Conservation (phyloP, 1,284 basidiomycete genomes). For the Cryptococcus sp. region DNA sequence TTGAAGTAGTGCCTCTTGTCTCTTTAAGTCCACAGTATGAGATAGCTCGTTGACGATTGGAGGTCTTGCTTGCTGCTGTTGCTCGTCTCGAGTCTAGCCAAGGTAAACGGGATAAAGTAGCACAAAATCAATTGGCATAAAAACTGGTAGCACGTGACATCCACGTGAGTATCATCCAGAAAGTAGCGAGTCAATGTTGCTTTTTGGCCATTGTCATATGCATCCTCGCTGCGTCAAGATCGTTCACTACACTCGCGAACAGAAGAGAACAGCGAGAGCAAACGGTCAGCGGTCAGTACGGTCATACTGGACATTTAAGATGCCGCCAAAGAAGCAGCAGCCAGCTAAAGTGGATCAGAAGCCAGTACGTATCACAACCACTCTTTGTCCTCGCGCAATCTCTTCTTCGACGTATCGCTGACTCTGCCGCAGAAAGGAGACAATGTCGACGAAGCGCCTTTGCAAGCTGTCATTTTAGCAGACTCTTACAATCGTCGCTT, state of each 20-base stretch:
- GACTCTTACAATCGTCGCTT: conserved; percentile 95
- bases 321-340: conserved; percentile 48
- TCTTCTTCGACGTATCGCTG: not conserved
- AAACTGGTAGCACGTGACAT: no score
- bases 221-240: no score
- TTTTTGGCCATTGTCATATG: no score
- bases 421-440: conserved; percentile 36
- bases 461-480: conserved; percentile 90
- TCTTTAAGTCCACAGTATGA: not conserved
- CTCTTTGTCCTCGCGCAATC: not conserved
- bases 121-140: no score
- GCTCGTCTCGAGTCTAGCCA: not conserved
- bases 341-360: conserved; percentile 33
- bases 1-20: no score
- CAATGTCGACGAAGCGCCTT: conserved; percentile 66
- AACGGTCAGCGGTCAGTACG: no score
- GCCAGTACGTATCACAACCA: conserved; percentile 5
- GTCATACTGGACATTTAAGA: conserved; percentile 6
- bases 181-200: no score
- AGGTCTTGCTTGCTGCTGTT: not conserved
- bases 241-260: no score
- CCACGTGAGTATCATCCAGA: no score
- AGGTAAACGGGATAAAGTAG: not conserved
- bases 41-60: conserved; percentile 15
- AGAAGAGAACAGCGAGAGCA: no score